Base-by-base conservation (phyloP, 2,329 filamentous ascomycete genomes). In the Cladosporium sp. region DNA sequence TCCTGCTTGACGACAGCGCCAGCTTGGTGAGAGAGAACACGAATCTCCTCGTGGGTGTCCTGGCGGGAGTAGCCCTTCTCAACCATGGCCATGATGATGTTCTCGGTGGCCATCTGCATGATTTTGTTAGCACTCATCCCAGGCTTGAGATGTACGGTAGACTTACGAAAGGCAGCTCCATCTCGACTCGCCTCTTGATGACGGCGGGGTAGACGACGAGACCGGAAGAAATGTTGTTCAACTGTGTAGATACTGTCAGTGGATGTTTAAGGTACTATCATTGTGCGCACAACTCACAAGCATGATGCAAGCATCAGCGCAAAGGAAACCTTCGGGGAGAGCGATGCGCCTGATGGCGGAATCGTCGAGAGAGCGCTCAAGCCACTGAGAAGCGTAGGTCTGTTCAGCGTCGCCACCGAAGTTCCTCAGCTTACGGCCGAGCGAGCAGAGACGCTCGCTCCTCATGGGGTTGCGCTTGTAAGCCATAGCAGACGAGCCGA, bases 41-140 rank as follows among this genome's bases (percentile, higher is more conserved):
- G 87, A 67, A 96, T 92, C 73, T 93, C 78, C 76, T 96, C 91
- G 74, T 96, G 91, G 1, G 90, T 88, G 56, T 92, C 89, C 71
- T 95, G 90, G 51, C 91, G 79, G 9, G 84, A 89, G 25, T 78
- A 81, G 32, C 89, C 90, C 68, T 86, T 82, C 57, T 84, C 83
- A 25, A 87, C 84, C 57, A 93, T 80, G 64, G 84, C 85, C 89
- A 95, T 91, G 71, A 92, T 89, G 70, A 91, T 86, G 64, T 82
- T 80, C 69, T 83, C 78, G 15, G 66, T 74, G 55, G 71, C 69
- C 65, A 69, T 70, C 55, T 57, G n/a, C 1, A 15, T 9, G 15
- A 4, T 0, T 9, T 3, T 44, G 17, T 48, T 36, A 35, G 57
- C 32, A 10, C 3, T 34, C 5, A 15, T 15, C 19, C 24, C 2